These are phyloP conservation scores for Penicillium ucsense DNA, from an alignment of 495 filamentous ascomycete species.

Conservation along the genomic window DNA sequence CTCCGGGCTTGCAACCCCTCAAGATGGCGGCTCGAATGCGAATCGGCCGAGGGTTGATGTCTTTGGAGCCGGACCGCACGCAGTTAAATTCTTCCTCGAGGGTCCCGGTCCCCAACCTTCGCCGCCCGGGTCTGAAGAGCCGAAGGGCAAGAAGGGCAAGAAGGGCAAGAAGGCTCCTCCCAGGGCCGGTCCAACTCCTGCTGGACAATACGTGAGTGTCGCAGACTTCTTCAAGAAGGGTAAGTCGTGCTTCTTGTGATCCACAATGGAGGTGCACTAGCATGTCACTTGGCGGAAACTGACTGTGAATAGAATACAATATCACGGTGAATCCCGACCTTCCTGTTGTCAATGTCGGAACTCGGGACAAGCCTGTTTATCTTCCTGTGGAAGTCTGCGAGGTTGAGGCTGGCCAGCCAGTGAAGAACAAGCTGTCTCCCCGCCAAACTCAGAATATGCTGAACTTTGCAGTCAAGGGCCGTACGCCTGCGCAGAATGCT, in stretches of 20 bases:
- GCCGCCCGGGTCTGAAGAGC: not conserved
- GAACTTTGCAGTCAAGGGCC: slow-evolving; percentile 48
- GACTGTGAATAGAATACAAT: slow-evolving; percentile 30
- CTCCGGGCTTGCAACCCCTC: slow-evolving; percentile 30
- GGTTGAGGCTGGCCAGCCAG: slow-evolving; percentile 57
- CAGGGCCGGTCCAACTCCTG: slow-evolving; percentile 21
- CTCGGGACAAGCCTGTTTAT: slow-evolving; percentile 45
- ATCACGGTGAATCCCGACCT: slow-evolving; percentile 27
- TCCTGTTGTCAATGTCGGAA: slow-evolving; percentile 67
- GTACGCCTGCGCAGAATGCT: slow-evolving; percentile 55
- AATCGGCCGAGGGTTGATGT: slow-evolving; percentile 24
- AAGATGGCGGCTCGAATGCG: slow-evolving; percentile 23
- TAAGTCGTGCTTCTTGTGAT: slow-evolving; percentile 17
- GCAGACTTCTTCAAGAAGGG: slow-evolving; percentile 40
- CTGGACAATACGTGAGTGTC: slow-evolving; percentile 39
- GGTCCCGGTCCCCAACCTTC: not conserved
- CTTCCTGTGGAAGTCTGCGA: slow-evolving; percentile 56
- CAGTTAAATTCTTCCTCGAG: slow-evolving; percentile 38
- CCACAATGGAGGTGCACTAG: not conserved
- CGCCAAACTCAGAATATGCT: slow-evolving; percentile 57
- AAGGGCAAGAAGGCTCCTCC: slow-evolving; percentile 24
- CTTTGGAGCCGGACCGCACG: slow-evolving; percentile 30
- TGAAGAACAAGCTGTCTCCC: slow-evolving; percentile 42
- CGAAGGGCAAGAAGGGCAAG: slow-evolving; percentile 25
- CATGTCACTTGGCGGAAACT: not conserved